Conservation (phyloP, 768 basidiomycete species). For the Terana coerulea region DNA sequence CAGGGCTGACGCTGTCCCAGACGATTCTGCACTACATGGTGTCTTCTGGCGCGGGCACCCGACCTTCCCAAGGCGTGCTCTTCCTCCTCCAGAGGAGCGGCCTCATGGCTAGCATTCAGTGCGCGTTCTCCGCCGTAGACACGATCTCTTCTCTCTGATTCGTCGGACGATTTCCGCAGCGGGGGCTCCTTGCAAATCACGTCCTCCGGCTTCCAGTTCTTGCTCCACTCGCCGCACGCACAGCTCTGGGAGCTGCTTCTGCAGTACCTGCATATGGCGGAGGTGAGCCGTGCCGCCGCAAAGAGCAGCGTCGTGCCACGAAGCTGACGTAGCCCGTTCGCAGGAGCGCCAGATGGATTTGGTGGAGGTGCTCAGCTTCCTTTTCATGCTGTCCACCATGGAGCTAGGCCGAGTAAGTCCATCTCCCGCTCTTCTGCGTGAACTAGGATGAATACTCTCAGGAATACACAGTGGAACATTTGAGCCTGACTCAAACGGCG, state of each 20-base stretch:
- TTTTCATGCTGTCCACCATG: slow-evolving; percentile 97
- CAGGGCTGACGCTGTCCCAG: slow-evolving; percentile 36
- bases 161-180: slow-evolving; percentile 27
- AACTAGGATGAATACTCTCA: slow-evolving; percentile 28
- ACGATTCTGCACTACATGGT: slow-evolving; percentile 99
- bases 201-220: slow-evolving; percentile 92
- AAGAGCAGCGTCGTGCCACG: background rate
- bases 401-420: slow-evolving; percentile 79
- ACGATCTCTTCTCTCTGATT: slow-evolving; percentile 3
- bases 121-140: slow-evolving; percentile 22
- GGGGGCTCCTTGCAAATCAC: slow-evolving; percentile 75
- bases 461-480: slow-evolving; percentile 86
- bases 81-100: slow-evolving; percentile 80
- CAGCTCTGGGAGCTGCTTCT: slow-evolving; percentile 95
- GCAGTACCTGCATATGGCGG: slow-evolving; percentile 83
- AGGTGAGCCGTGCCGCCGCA: slow-evolving; percentile 43
- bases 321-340: background rate
- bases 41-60: slow-evolving; percentile 77
- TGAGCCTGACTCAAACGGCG: slow-evolving; percentile 75
- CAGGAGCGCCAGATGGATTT: slow-evolving; percentile 89
- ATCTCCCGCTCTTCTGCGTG: slow-evolving; percentile 10
- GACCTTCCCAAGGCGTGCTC: slow-evolving; percentile 80
- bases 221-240: slow-evolving; percentile 89
- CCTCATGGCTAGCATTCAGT: slow-evolving; percentile 78
- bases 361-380: slow-evolving; percentile 88